Conservation (phyloP, 1,139 yeast genomes). For the Pichia sp. region DNA sequence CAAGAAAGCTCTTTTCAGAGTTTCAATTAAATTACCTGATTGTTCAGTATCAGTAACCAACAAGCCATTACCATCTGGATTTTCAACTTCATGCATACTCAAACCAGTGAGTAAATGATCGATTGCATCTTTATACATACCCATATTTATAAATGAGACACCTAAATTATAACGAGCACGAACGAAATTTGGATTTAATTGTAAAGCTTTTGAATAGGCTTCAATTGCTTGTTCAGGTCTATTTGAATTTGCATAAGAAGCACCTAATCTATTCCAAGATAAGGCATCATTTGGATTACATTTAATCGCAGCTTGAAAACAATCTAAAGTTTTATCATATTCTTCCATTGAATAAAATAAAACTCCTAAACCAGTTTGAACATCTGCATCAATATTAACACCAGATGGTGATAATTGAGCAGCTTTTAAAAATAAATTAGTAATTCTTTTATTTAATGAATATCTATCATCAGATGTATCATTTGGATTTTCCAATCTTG, state of each 20-base stretch:
- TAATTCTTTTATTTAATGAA: slow-evolving; percentile 72
- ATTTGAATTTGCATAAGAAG: slow-evolving; percentile 88
- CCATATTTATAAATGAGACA: slow-evolving; percentile 91
- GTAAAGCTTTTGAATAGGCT: slow-evolving; percentile 84
- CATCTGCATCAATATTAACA: slow-evolving; percentile 87
- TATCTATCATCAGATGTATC: slow-evolving; percentile 67
- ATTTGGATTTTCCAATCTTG: slow-evolving; percentile 55
- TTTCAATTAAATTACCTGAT: slow-evolving; percentile 76
- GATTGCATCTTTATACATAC: slow-evolving; percentile 93
- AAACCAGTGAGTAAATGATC: slow-evolving; percentile 86
- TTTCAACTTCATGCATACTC: slow-evolving; percentile 91
- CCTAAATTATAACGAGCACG: slow-evolving; percentile 94
- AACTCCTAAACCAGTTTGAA: slow-evolving; percentile 90
- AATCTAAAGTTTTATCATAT: slow-evolving; percentile 88
- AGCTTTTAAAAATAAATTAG: slow-evolving; percentile 73
- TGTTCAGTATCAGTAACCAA: slow-evolving; percentile 40
- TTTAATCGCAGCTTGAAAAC: slow-evolving; percentile 82
- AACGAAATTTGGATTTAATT: slow-evolving; percentile 89
- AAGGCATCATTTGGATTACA: slow-evolving; percentile 86
- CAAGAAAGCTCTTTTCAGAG: slow-evolving; percentile 82
- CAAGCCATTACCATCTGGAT: slow-evolving; percentile 34
- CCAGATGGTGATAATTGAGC: slow-evolving; percentile 82
- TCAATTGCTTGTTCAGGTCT: slow-evolving; percentile 93
- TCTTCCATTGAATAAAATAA: slow-evolving; percentile 91
- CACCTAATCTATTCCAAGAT: slow-evolving; percentile 93